Evolutionary conservation across 2,329 filamentous ascomycete genomes (phyloP).

Genomic region (Sarocladiaceae sp.): DNA sequence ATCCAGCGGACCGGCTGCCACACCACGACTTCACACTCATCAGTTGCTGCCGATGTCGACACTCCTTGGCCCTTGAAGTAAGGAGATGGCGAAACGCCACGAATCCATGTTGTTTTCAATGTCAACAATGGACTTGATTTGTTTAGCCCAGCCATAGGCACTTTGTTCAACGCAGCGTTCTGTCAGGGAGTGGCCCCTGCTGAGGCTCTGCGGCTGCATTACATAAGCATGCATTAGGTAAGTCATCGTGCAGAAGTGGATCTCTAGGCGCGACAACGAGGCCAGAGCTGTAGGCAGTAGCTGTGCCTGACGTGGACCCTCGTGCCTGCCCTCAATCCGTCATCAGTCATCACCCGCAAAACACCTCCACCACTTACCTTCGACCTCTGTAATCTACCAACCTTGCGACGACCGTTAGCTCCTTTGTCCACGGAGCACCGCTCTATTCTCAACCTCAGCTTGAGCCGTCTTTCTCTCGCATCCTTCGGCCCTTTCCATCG

Average conservation of each 20-base stretch:
- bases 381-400: slow-evolving; percentile 7
- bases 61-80: too few relatives aligned
- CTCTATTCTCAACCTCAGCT: neutral
- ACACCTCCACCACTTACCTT: slow-evolving; percentile 13
- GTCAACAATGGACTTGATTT: too few relatives aligned
- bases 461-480: slow-evolving; percentile 6
- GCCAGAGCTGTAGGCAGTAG: slow-evolving; percentile 25
- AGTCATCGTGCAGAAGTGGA: slow-evolving; percentile 6
- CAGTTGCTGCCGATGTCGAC: too few relatives aligned
- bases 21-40: too few relatives aligned
- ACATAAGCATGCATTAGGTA: slow-evolving; percentile 9
- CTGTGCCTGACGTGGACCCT: slow-evolving; percentile 40
- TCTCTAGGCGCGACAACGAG: neutral
- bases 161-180: too few relatives aligned
- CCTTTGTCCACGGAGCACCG: neutral
- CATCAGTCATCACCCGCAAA: slow-evolving; percentile 14
- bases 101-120: too few relatives aligned
- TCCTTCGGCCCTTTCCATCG: slow-evolving; percentile 10
- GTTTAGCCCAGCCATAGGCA: too few relatives aligned
- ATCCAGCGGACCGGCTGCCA: too few relatives aligned
- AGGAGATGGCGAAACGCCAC: too few relatives aligned
- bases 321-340: slow-evolving; percentile 21
- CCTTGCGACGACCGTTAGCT: neutral
- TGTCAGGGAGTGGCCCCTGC: neutral
- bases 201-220: slow-evolving; percentile 7